Evolutionary conservation across 2,329 filamentous ascomycete genomes (phyloP), one percentile per base, ranked within the genome.

Genomic region (Didymella exigua): DNA sequence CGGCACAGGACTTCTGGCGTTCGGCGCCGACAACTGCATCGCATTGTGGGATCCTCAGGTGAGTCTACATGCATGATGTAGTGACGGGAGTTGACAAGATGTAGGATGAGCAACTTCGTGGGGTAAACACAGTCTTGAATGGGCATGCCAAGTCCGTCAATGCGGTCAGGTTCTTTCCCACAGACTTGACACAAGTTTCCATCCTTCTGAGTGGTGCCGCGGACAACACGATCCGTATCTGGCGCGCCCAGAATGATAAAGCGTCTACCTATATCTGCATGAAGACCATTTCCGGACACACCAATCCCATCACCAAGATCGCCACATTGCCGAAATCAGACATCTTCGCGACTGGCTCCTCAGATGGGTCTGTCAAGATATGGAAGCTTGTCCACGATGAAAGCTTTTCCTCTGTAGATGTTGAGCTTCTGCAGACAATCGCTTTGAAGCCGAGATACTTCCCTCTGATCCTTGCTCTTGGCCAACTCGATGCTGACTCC

Each of bases 11-110:
- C 73, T 92, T 38, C 81, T 99, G 49, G 95, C 92, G 26, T 99
- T 91, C 78, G 95, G 95, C 27, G 89, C 93, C 8, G 91, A 96
- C 75, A 87, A 88, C 65, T 95, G 95, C 76, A 84, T 99, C 65
- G 93, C 92, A 37, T 72, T 98, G 34, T 99, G 95, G 95, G 81
- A 86, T 71, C 92, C 92, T 51, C 76, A 82, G 72, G 90, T 93
- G 81, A 76, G 86, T 78, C 55, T 40, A 31, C 24, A 26, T 16
- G 29, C 14, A 26, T 21, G 31, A 43, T 42, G 29, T 34, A 26
- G 24, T 23, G 46, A 24, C 19, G 21, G 37, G 14, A 24, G 34
- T 60, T 71, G 54, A 73, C 11, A 18, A 19, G 19, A 26, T 9
- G 24, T 13, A 84, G 76, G 78, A 82, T 54, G 60, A 70, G 26